Percentiles rank a stretch among this genome's conserved stretches.
Conservation (phyloP, 148 eudicot genomes). For the Limonium bicolor region DNA sequence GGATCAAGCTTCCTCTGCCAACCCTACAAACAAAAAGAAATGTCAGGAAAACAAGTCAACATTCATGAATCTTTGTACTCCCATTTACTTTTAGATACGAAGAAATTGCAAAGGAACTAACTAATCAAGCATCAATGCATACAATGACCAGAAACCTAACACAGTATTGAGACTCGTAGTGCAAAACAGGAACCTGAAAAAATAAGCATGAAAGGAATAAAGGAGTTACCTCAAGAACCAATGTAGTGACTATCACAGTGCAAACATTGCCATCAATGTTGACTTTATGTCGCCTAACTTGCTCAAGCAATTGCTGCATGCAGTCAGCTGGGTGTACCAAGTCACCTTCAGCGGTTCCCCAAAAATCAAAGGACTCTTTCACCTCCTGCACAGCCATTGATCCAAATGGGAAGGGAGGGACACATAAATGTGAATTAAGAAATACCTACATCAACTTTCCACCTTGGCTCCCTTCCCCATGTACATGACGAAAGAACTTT, state of each 20-base stretch:
- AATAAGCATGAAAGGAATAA: not conserved
- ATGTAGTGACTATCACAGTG: conserved; percentile 86
- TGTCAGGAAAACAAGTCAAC: not conserved
- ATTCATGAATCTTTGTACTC: not conserved
- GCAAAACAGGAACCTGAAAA: too few species aligned
- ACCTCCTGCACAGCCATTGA: conserved; percentile 61
- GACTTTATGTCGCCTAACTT: conserved; percentile 81
- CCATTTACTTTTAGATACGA: not conserved
- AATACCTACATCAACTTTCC: too few species aligned
- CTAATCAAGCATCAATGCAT: too few species aligned
- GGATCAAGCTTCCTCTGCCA: conserved; percentile 99
- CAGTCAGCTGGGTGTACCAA: conserved; percentile 90
- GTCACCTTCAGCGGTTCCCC: conserved; percentile 95
- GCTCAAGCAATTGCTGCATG: conserved; percentile 82
- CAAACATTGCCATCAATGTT: conserved; percentile 91
- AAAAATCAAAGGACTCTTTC: conserved; percentile 72
- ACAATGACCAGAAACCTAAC: too few species aligned
- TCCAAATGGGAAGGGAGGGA: too few species aligned
- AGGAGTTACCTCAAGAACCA: conserved; percentile 84
- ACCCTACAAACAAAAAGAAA: conserved; percentile 31
- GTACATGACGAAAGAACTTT: too few species aligned
- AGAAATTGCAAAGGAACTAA: not conserved
- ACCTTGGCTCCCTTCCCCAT: too few species aligned
- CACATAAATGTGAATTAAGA: too few species aligned
- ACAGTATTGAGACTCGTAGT: too few species aligned